Conservation (phyloP, 148 eudicot species). For the Rhododendron molle region DNA sequence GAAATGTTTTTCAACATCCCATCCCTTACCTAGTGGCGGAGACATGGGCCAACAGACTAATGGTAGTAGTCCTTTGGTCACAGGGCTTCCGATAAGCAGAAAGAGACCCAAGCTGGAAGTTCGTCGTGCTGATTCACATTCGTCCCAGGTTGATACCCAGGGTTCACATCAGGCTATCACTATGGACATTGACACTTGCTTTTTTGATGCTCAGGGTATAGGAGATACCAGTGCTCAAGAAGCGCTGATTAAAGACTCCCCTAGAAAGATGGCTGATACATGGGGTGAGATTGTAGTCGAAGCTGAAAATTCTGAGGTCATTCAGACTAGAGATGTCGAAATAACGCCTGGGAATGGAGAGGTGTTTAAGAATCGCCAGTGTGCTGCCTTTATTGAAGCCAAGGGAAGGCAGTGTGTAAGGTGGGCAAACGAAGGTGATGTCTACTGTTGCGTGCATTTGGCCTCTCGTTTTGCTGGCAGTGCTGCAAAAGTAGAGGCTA, state of each 20-base stretch:
- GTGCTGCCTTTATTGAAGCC: constrained; percentile 79
- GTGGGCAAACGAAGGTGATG: constrained; percentile 95
- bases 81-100: constrained; percentile 47
- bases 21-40: constrained; percentile 32
- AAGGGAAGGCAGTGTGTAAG: constrained; percentile 94
- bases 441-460: constrained; percentile 90
- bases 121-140: constrained; percentile 89
- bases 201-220: constrained; percentile 38
- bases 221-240: constrained; percentile 23
- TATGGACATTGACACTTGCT: constrained; percentile 47
- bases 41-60: constrained; percentile 29
- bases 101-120: constrained; percentile 97
- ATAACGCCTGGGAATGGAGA: constrained; percentile 28
- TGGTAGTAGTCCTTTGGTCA: constrained; percentile 31
- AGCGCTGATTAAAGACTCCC: constrained; percentile 11
- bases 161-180: constrained; percentile 31
- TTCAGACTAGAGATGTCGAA: constrained; percentile 27
- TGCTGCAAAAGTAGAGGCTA: constrained; percentile 39
- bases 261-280: constrained; percentile 26
- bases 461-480: constrained; percentile 46
- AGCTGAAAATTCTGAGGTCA: constrained; percentile 34
- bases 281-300: constrained; percentile 54
- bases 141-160: constrained; percentile 34
- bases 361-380: constrained; percentile 54
- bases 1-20: constrained; percentile 58